phyloP scores from a whole-genome alignment of 2,329 filamentous ascomycete genomes.

The Sclerotinia minor region DNA sequence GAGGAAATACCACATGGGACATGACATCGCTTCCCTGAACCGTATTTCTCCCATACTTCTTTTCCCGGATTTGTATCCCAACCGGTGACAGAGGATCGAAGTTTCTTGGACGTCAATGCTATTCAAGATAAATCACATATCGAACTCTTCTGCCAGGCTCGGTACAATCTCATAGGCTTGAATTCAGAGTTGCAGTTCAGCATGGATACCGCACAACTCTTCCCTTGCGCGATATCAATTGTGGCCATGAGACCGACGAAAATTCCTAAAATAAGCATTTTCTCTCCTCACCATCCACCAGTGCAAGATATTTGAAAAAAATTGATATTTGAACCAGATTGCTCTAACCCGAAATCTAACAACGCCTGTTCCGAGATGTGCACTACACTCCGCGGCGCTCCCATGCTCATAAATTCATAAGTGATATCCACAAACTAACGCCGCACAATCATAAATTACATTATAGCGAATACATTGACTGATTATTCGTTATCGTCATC shows the following conservation, averaged over 20 bases:
- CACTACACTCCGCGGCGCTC: slow-evolving; percentile 1
- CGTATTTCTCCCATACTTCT: background rate
- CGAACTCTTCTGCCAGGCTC: background rate
- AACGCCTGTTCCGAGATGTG: background rate
- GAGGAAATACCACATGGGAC: background rate
- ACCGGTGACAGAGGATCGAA: background rate
- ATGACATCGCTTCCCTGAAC: background rate
- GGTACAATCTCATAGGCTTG: background rate
- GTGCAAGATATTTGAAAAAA: background rate
- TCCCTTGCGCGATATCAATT: background rate
- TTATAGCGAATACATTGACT: background rate
- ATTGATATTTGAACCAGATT: background rate
- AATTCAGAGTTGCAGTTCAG: too few relatives aligned
- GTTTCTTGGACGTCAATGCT: background rate
- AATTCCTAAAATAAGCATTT: background rate
- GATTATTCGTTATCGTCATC: slow-evolving; percentile 8
- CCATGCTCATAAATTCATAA: slow-evolving; percentile 6
- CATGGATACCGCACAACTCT: background rate
- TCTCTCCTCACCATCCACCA: background rate
- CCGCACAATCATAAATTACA: background rate
- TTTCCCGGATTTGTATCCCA: too few relatives aligned
- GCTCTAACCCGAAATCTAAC: background rate
- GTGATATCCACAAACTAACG: background rate
- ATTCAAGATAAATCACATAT: background rate
- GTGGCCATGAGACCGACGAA: background rate